phyloP scores from a whole-genome alignment of 345 rosid species.

The Brassica rapa region DNA sequence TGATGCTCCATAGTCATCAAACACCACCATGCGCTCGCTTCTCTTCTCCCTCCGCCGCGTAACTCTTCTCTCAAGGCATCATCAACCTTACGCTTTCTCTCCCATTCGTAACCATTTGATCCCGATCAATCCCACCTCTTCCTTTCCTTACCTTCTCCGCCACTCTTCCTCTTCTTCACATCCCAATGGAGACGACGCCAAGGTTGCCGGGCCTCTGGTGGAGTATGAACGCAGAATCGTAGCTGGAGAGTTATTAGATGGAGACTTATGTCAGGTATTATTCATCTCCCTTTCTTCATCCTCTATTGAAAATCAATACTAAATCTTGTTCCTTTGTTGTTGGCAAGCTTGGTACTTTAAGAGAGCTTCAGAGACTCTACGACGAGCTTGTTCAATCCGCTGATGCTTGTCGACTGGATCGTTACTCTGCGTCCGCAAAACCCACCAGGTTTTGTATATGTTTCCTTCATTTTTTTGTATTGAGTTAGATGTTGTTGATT shows the following conservation, averaged over 20 bases:
- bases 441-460: slow-evolving; percentile 53
- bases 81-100: slow-evolving; percentile 18
- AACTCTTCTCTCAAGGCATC: slow-evolving; percentile 21
- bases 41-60: slow-evolving; percentile 26
- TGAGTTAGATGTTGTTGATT: background rate
- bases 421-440: slow-evolving; percentile 75
- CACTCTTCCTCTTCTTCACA: background rate
- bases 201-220: slow-evolving; percentile 69
- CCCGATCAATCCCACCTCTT: slow-evolving; percentile 7
- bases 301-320: background rate
- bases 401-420: slow-evolving; percentile 82
- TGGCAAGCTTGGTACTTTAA: slow-evolving; percentile 75
- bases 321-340: slow-evolving; percentile 24
- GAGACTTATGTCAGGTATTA: slow-evolving; percentile 80
- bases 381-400: slow-evolving; percentile 80
- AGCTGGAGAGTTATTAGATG: slow-evolving; percentile 74
- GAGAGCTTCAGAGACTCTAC: slow-evolving; percentile 89
- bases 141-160: background rate
- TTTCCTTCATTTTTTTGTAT: background rate
- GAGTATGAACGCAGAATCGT: slow-evolving; percentile 82
- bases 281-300: background rate
- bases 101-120: slow-evolving; percentile 9
- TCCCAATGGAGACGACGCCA: slow-evolving; percentile 48
- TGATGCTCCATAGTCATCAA: background rate
- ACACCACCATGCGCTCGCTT: slow-evolving; percentile 27